Percentiles rank a stretch among this genome's conserved stretches.
Conservation (phyloP, 108 stramenopile species). For the Chaetoceros tenuissimus region DNA sequence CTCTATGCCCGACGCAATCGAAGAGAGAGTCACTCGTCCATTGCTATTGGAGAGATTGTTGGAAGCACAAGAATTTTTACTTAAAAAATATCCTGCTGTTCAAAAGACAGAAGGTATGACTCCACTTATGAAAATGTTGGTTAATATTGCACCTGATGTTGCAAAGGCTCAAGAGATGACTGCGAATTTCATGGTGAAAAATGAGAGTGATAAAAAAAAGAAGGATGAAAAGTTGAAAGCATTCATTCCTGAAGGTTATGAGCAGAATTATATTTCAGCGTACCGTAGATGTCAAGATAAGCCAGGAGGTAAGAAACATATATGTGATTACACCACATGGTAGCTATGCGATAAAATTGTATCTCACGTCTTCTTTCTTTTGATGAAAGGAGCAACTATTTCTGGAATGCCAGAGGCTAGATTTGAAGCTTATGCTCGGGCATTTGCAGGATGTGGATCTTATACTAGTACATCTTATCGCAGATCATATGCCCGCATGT, state of each 20-base stretch:
- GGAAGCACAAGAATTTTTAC: slow-evolving; percentile 54
- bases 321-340: too few relatives aligned
- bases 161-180: slow-evolving; percentile 5
- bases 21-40: slow-evolving; percentile 46
- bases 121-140: slow-evolving; percentile 40
- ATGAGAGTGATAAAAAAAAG: slow-evolving; percentile 21
- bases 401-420: slow-evolving; percentile 65
- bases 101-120: slow-evolving; percentile 7
- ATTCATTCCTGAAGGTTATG: slow-evolving; percentile 28
- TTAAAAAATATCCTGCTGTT: slow-evolving; percentile 24
- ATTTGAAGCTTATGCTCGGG: slow-evolving; percentile 82
- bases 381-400: slow-evolving; percentile 50
- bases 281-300: slow-evolving; percentile 77
- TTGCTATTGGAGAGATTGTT: slow-evolving; percentile 63
- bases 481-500: slow-evolving; percentile 65
- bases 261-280: slow-evolving; percentile 53
- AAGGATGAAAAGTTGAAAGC: slow-evolving; percentile 8
- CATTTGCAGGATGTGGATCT: slow-evolving; percentile 67
- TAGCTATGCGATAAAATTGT: too few relatives aligned
- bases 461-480: slow-evolving; percentile 43
- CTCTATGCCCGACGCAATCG: slow-evolving; percentile 34
- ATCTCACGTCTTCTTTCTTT: too few relatives aligned
- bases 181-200: slow-evolving; percentile 14
- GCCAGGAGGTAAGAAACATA: slow-evolving; percentile 53
- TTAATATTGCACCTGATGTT: slow-evolving; percentile 25